phyloP scores from a whole-genome alignment of 768 basidiomycete genomes.

The Lepiota venenata region DNA sequence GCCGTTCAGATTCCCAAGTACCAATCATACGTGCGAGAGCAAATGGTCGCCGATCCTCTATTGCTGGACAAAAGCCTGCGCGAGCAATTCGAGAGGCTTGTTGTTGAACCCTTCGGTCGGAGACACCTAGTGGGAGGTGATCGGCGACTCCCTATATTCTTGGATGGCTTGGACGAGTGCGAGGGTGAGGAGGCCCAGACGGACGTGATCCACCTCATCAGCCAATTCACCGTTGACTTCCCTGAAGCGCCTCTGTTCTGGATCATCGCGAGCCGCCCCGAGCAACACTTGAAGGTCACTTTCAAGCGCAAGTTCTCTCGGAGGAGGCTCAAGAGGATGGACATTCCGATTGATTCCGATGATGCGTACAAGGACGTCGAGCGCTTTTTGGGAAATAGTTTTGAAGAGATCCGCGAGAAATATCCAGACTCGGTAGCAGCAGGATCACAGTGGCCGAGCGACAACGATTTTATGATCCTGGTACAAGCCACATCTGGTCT shows the following conservation, averaged over 20 bases:
- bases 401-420: neutral
- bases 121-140: neutral
- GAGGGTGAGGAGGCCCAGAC: neutral
- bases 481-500: neutral
- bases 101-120: neutral
- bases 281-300: conserved; percentile 1
- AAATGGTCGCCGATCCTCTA: too few species aligned
- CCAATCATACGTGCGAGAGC: too few species aligned
- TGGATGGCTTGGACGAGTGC: neutral
- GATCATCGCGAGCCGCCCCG: conserved; percentile 2
- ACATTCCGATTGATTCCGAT: conserved; percentile 4
- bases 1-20: too few species aligned
- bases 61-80: neutral
- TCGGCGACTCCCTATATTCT: neutral
- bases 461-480: neutral
- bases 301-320: neutral
- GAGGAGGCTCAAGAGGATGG: neutral
- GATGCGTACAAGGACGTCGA: conserved; percentile 4
- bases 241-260: neutral
- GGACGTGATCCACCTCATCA: neutral
- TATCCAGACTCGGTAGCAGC: neutral
- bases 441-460: neutral
- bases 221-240: neutral
- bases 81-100: neutral
- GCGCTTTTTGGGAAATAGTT: neutral